Evolutionary conservation across 805 yeast species (phyloP).

Genomic region (Metschnikowia koreensis): DNA sequence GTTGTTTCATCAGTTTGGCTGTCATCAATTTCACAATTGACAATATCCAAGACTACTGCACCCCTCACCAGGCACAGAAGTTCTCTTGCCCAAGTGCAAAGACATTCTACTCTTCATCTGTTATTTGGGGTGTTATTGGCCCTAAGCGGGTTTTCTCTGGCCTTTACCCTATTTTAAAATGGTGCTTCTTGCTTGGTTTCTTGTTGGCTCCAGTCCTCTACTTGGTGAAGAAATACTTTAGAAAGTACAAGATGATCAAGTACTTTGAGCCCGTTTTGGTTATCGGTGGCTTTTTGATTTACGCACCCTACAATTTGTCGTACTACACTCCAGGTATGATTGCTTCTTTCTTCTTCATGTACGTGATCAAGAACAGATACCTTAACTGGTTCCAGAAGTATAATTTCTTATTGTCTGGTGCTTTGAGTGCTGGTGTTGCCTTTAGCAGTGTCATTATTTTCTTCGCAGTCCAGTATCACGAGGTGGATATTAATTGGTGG

Average conservation of each 20-base stretch:
- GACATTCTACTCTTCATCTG: slow-evolving; percentile 41
- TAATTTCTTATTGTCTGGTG: slow-evolving; percentile 44
- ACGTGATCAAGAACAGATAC: slow-evolving; percentile 38
- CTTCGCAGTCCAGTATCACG: slow-evolving; percentile 27
- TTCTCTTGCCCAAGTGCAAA: slow-evolving; percentile 43
- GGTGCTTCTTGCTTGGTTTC: slow-evolving; percentile 36
- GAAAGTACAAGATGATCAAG: slow-evolving; percentile 39
- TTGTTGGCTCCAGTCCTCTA: slow-evolving; percentile 38
- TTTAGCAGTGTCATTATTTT: slow-evolving; percentile 39
- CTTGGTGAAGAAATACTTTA: slow-evolving; percentile 34
- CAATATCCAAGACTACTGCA: slow-evolving; percentile 35
- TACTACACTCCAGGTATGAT: slow-evolving; percentile 45
- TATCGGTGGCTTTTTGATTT: slow-evolving; percentile 53
- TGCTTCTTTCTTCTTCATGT: slow-evolving; percentile 31
- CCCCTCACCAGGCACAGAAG: slow-evolving; percentile 23
- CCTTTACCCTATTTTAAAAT: slow-evolving; percentile 14
- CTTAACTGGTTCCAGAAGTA: slow-evolving; percentile 46
- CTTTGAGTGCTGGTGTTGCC: slow-evolving; percentile 44
- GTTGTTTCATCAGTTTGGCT: slow-evolving; percentile 36
- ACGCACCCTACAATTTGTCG: slow-evolving; percentile 71
- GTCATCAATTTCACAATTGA: slow-evolving; percentile 43
- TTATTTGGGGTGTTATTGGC: slow-evolving; percentile 45
- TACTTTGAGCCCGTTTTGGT: slow-evolving; percentile 40
- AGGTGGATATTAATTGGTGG: slow-evolving; percentile 56
- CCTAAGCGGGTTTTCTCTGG: slow-evolving; percentile 20